Conservation (phyloP, 2,329 filamentous ascomycete species). For the Didymella pinodella region DNA sequence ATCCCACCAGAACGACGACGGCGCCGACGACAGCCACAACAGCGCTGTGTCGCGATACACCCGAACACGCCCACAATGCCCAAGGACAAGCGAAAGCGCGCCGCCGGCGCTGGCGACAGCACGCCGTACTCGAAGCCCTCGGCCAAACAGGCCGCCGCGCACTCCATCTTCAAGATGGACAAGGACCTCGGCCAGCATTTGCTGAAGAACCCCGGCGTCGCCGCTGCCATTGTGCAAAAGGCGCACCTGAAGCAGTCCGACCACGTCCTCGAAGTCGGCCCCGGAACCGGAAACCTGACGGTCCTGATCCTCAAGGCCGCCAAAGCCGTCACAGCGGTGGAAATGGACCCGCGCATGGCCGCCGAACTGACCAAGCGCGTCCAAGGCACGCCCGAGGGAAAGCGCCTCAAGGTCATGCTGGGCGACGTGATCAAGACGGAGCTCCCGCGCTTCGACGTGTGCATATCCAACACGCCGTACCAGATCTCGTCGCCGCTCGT, state of each 20-base stretch:
- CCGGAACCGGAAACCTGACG: conserved; percentile 88
- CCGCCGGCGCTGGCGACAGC: conserved; percentile 43
- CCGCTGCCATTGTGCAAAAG: conserved; percentile 83
- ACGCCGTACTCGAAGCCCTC: conserved; percentile 57
- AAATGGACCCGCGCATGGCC: conserved; percentile 95
- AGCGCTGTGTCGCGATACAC: background rate
- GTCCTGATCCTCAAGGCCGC: conserved; percentile 87
- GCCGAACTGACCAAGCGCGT: conserved; percentile 94
- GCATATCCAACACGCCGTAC: conserved; percentile 80
- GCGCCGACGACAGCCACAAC: no score
- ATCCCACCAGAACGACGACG: conserved; percentile 22
- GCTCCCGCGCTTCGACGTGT: conserved; percentile 78
- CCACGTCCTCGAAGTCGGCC: conserved; percentile 87
- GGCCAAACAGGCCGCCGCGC: conserved; percentile 61
- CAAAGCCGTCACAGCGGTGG: conserved; percentile 83
- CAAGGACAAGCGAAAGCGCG: conserved; percentile 54
- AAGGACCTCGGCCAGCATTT: conserved; percentile 90
- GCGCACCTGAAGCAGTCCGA: conserved; percentile 89
- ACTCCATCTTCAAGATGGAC: conserved; percentile 98
- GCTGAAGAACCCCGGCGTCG: conserved; percentile 88
- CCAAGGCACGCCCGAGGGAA: conserved; percentile 79
- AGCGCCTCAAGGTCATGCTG: conserved; percentile 84
- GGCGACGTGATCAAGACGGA: conserved; percentile 92
- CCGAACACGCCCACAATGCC: conserved; percentile 51
- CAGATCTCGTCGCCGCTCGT: conserved; percentile 90